phyloP scores from a whole-genome alignment of 2,329 filamentous ascomycete species.

The Beauveria australis region DNA sequence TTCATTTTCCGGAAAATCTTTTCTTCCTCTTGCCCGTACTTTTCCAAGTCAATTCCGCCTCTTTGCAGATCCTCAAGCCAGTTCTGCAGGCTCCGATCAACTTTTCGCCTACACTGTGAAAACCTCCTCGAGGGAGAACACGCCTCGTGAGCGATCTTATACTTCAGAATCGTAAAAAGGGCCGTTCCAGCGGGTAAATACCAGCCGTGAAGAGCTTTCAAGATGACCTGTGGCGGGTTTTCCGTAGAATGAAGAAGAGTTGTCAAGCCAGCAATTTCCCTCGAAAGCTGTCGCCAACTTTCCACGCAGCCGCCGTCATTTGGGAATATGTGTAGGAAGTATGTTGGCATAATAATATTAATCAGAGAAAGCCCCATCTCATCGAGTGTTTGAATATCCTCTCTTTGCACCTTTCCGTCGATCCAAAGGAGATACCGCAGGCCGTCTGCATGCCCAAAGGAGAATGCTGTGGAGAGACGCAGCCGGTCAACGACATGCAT shows the following conservation, averaged over 20 bases:
- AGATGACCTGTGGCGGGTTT: too few species aligned
- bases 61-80: background rate
- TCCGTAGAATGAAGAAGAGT: background rate
- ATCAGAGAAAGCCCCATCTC: background rate
- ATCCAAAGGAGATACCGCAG: background rate
- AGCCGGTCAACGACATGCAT: background rate
- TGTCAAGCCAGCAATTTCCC: background rate
- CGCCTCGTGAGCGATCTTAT: too few species aligned
- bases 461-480: background rate
- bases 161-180: too few species aligned
- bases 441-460: rapidly evolving
- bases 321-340: too few species aligned
- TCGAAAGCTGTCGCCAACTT: background rate
- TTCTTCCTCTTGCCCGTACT: background rate
- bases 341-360: background rate
- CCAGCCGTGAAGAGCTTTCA: too few species aligned
- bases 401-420: background rate
- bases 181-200: too few species aligned
- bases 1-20: background rate
- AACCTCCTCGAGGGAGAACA: too few species aligned
- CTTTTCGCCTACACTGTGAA: background rate
- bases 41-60: background rate
- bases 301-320: too few species aligned
- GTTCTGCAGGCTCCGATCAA: too few species aligned
- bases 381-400: background rate